Conservation (phyloP, 805 yeast species). For the Candida boleticola region DNA sequence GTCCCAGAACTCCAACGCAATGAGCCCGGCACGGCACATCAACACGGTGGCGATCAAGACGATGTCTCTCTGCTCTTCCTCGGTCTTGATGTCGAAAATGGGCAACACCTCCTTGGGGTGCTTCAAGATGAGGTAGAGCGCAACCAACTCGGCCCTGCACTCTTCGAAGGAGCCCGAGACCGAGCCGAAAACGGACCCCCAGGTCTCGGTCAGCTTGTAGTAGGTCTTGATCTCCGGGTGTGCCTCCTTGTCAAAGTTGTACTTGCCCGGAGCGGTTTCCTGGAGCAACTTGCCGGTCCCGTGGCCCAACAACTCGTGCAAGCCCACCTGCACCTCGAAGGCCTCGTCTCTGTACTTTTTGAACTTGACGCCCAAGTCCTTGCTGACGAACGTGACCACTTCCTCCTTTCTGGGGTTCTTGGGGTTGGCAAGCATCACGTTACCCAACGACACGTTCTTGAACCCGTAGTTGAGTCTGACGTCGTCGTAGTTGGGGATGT, state of each 20-base stretch:
- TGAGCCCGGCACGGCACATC: constrained; percentile 86
- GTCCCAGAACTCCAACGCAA: constrained; percentile 85
- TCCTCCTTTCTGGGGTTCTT: constrained; percentile 63
- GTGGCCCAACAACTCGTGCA: constrained; percentile 88
- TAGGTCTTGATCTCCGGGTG: constrained; percentile 72
- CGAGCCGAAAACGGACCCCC: constrained; percentile 85
- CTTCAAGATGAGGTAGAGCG: constrained; percentile 74
- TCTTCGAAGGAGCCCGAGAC: constrained; percentile 88
- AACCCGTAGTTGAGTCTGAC: constrained; percentile 81
- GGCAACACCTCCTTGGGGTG: constrained; percentile 56
- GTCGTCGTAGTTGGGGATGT: constrained; percentile 90
- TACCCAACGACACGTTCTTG: constrained; percentile 87
- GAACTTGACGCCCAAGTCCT: constrained; percentile 53
- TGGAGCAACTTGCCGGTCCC: constrained; percentile 83
- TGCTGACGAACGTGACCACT: constrained; percentile 63
- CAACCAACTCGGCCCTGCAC: constrained; percentile 90
- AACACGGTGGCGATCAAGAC: constrained; percentile 66
- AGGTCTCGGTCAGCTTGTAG: constrained; percentile 80
- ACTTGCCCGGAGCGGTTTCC: constrained; percentile 53
- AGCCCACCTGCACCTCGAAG: constrained; percentile 91
- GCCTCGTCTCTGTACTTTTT: constrained; percentile 75
- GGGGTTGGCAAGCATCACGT: constrained; percentile 70
- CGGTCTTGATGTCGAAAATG: constrained; percentile 65
- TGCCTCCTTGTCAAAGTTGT: constrained; percentile 64
- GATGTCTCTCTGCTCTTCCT: constrained; percentile 61